Base-by-base conservation (phyloP, 768 basidiomycete species). In the Amanita muscaria region DNA sequence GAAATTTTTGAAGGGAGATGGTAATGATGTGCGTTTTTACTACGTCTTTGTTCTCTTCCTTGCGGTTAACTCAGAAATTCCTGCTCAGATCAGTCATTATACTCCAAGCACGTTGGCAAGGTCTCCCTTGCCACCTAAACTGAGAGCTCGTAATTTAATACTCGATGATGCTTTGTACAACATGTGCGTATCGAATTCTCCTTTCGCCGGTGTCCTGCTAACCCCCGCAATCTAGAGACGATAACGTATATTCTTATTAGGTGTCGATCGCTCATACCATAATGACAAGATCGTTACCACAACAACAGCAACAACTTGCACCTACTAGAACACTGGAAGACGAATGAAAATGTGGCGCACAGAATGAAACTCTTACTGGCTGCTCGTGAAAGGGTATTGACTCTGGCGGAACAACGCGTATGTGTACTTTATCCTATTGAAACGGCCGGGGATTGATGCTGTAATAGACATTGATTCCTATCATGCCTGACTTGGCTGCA, bases 1-100 rank as follows among this genome's bases (percentile, higher is more conserved):
- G 85, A 88, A 88, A 64, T 83, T 88, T 46, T 64, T 88, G 44
- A 84, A 78, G 59, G 87, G 86, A 42, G 84, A 88, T 57, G 86
- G 86, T 15, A 79, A 77, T 48, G 85, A 88, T 68, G 86, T 87
- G 50, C 53, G 79, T 69, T 1, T 14, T 5, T 11, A n/a, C n/a
- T 18, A 22, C 9, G 21, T 29, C 32, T 47, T 35, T 32, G 25
- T 12, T 21, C 14, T 5, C n/a, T 23, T 38, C 15, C 21, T 16
- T 39, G 11, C n/a, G n/a, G n/a, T n/a, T n/a, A 7, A 39, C 19
- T 44, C 24, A 30, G 45, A 8, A 16, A 16, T 21, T 38, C 24
- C 40, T 18, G 36, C n/a, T 31, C 46, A 88, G 86, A 84, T 89
- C 62, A 85, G 81, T 51, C 83, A 84, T 49, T 88, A 84, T 67